These are phyloP conservation scores for Mucor racemosus DNA, from an alignment of 371 early-diverging fungal genomes.

Conservation along the genomic window DNA sequence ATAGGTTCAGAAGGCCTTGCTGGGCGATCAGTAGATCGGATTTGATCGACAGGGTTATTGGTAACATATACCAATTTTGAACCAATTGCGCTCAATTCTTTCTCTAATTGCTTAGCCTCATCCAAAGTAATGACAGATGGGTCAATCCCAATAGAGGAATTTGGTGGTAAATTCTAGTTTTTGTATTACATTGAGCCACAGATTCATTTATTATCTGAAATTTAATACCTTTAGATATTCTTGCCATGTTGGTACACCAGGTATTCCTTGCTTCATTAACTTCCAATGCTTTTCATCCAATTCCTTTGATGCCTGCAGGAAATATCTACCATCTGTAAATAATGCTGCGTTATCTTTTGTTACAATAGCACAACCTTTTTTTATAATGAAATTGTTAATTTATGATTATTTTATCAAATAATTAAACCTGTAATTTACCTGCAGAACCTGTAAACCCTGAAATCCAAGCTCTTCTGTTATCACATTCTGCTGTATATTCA, in stretches of 20 bases:
- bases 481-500: slow-evolving; percentile 93
- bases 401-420: neutral
- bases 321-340: slow-evolving; percentile 99
- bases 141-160: slow-evolving; percentile 81
- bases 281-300: slow-evolving; percentile 84
- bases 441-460: slow-evolving; percentile 97
- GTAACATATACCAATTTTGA: slow-evolving; percentile 58
- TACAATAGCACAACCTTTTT: slow-evolving; percentile 78
- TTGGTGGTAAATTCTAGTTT: slow-evolving; percentile 57
- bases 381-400: neutral
- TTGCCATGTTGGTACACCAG: slow-evolving; percentile 86
- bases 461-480: slow-evolving; percentile 87
- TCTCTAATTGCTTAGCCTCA: slow-evolving; percentile 15
- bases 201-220: too few species aligned
- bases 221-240: slow-evolving; percentile 75
- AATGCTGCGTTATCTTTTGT: slow-evolving; percentile 76
- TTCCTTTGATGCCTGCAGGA: slow-evolving; percentile 94
- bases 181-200: neutral
- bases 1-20: slow-evolving; percentile 62
- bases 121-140: slow-evolving; percentile 69
- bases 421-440: slow-evolving; percentile 50
- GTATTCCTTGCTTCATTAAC: slow-evolving; percentile 90
- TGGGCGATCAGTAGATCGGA: slow-evolving; percentile 73
- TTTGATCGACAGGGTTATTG: slow-evolving; percentile 76
- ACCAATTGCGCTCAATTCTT: slow-evolving; percentile 22